phyloP scores from a whole-genome alignment of 495 filamentous ascomycete species.

The Penicillium lividum region DNA sequence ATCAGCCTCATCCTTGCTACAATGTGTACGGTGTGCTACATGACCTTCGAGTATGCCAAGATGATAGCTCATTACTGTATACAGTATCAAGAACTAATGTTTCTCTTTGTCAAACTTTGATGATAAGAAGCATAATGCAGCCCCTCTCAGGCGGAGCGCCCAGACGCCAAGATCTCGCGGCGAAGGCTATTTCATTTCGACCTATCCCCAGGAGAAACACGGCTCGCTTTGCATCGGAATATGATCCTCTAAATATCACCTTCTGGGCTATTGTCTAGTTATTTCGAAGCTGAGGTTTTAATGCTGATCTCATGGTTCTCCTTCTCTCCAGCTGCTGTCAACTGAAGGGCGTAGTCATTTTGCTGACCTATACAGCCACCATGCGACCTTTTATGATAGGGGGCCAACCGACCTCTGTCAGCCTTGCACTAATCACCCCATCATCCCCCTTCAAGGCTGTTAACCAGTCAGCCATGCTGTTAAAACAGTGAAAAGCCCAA shows the following conservation, averaged over 20 bases:
- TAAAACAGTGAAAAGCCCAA: not conserved
- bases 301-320: not conserved
- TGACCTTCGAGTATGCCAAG: not conserved
- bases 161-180: slow-evolving; percentile 18
- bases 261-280: not conserved
- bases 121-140: slow-evolving; percentile 10
- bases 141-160: slow-evolving; percentile 9
- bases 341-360: not conserved
- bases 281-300: not conserved
- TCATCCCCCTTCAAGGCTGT: not conserved
- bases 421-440: not conserved
- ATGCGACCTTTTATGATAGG: not conserved
- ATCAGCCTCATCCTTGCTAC: not conserved
- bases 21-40: not conserved
- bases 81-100: not conserved
- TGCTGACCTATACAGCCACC: not conserved
- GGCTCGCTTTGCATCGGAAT: slow-evolving; percentile 11
- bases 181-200: slow-evolving; percentile 8
- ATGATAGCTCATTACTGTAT: slow-evolving; percentile 1
- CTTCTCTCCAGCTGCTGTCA: not conserved
- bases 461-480: not conserved
- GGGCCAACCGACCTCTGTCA: not conserved
- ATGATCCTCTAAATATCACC: not conserved
- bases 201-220: slow-evolving; percentile 8
- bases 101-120: slow-evolving; percentile 7